Base-by-base conservation (phyloP, 176 grass and related monocot genomes). In the Miscanthus lutarioriparius region DNA sequence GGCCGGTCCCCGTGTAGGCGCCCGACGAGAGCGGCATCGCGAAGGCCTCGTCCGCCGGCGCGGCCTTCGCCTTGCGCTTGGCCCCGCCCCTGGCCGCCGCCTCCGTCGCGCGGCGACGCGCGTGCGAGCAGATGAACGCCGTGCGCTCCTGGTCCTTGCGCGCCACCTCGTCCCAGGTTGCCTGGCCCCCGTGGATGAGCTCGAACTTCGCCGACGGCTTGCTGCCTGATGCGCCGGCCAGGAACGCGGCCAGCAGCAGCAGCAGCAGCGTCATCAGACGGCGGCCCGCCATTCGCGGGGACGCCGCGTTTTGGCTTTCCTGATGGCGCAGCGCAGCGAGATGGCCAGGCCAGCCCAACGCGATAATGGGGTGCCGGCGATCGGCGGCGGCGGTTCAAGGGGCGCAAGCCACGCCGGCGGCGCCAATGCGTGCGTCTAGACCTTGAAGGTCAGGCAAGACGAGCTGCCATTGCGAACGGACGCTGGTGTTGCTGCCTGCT, bases 11-110 rank as follows among this genome's bases (percentile, higher is more conserved):
- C 9, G 88, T 83, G 89, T 99, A 99, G 7, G 93, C 91, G 30
- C 85, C 92, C 64, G 91, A 84, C 63, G 87, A 88, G 36, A 94
- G 90, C 59, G 93, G 96, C 96, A 99, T 99, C 23, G 85, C 89
- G 81, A 91, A 91, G 41, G 89, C 81, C 78, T 27, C 72, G 22
- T 19, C 70, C 2, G 28, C 23, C 0, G 64, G 47, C 0, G 85
- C 22, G 0, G 72, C 39, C 41, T 40, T n/a, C 3, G 19, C 25
- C 23, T 8, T 15, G 68, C 0, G 5, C 69, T 38, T 10, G 19
- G 73, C 17, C 10, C 12, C 7, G 5, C 48, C 48, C 17, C 6
- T 19, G 75, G 33, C 0, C 26, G 11, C 69, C 36, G 84, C 78
- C 84, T 86, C 84, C 68, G 68, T 14, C 19, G 85, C 8, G 70